Evolutionary conservation across 805 yeast genomes (phyloP), one percentile per base, ranked within the genome.

Genomic region (Vanderwaltozyma tropicalis): DNA sequence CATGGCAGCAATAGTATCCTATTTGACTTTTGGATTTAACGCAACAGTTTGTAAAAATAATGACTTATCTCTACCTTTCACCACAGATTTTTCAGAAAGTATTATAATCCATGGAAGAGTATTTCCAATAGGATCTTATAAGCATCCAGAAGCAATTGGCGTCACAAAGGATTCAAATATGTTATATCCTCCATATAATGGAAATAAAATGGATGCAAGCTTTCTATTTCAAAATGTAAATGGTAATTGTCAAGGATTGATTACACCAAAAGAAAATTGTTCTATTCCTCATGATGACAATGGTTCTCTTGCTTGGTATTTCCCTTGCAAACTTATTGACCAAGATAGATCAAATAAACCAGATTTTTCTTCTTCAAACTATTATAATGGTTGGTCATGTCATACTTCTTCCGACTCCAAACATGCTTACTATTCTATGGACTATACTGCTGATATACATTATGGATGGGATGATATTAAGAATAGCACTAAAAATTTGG

Each of bases 211-310:
- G 61, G 96, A 87, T 61, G 94, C 81, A 2, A 71, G 87, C 3
- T 79, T 87, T 48, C 63, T 87, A 40, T 87, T 87, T 57, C 96
- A 87, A 59, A 87, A 87, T 58, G 95, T 87, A 32, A 86, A 87
- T 57, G 94, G 94, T 14, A 78, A 88, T 56, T 89, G 98, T 64
- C 78, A 76, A 56, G 79, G 77, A 24, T 63, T 88, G 35, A 80
- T 92, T 39, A 68, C 55, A 4, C 94, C 96, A 32, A 74, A 74
- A 45, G 72, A 63, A 3, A 72, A 78, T 52, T 73, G 83, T 48
- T 49, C 79, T 0, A 87, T 89, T 41, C 96, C 96, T 1, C 61
- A 67, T 43, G 66, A 72, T 38, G 68, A 63, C 28, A 71, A 72
- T 26, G 78, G 74, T 18, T 67, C 72, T 20, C 56, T 89, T 46